phyloP scores from a whole-genome alignment of 2,329 filamentous ascomycete genomes.

The Emergomyces orientalis region DNA sequence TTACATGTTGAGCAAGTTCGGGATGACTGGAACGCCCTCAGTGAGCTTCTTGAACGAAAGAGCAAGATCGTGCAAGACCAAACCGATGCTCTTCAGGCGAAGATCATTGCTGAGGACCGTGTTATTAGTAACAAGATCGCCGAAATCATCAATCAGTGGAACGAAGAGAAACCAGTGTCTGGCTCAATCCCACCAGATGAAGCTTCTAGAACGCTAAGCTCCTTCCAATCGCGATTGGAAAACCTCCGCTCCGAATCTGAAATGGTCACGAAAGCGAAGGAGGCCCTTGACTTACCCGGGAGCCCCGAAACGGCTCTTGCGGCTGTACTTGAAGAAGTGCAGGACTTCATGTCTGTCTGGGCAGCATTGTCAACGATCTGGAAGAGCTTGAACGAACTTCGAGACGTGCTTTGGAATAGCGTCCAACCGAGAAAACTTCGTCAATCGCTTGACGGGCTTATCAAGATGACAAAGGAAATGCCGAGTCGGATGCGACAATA shows the following conservation, averaged over 20 bases:
- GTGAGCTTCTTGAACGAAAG: conserved; percentile 85
- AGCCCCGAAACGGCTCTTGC: conserved; percentile 70
- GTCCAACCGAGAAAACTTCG: conserved; percentile 91
- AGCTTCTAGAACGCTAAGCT: conserved; percentile 69
- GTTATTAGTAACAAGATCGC: conserved; percentile 80
- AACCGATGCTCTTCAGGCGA: conserved; percentile 85
- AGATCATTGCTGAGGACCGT: conserved; percentile 89
- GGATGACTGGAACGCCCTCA: conserved; percentile 87
- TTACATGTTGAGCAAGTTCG: conserved; percentile 92
- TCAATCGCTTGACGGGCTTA: conserved; percentile 75
- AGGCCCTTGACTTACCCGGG: conserved; percentile 81
- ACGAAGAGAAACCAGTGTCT: conserved; percentile 92
- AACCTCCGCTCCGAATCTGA: conserved; percentile 78
- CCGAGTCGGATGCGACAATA: conserved; percentile 98
- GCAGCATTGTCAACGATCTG: conserved; percentile 90
- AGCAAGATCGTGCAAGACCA: conserved; percentile 94
- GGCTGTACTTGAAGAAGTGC: conserved; percentile 87
- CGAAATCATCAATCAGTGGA: conserved; percentile 80
- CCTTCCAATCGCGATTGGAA: conserved; percentile 77
- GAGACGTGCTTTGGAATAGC: conserved; percentile 88
- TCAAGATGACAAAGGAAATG: conserved; percentile 99
- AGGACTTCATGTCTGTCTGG: conserved; percentile 99
- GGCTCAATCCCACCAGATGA: conserved; percentile 85
- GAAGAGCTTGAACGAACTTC: conserved; percentile 88
- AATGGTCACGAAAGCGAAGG: conserved; percentile 93